Evolutionary conservation across 768 basidiomycete species (phyloP), one percentile per base, ranked within the genome.

Genomic region (Mycena chlorophos): DNA sequence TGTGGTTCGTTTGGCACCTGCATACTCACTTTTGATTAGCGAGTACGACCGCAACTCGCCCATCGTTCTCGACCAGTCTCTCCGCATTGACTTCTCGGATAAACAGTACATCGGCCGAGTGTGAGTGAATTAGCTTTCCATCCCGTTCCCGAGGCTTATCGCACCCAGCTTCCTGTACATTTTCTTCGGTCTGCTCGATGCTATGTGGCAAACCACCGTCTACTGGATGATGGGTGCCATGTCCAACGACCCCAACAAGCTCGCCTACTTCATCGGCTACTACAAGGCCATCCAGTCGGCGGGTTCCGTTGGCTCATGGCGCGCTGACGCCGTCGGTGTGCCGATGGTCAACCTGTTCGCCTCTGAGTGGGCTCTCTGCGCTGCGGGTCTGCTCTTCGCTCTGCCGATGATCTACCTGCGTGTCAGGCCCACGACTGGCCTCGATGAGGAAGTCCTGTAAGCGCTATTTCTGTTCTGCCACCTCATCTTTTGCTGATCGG

Each of bases 181-280:
- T 59, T 81, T 85, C 70, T 88, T 83, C 58, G 88, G 89, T 25
- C 65, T 92, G 12, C 76, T 91, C 56, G 91, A 93, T 59, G 77
- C 90, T 1, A 86, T 89, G 82, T 93, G 90, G 88, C 91, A 93
- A 68, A 91, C 88, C 1, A 83, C 84, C 0, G 83, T 85, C 4
- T 90, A 91, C 68, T 90, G 88, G 88, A 74, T 89, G 62, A 86
- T 90, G 81, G 90, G 90, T 37, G 86, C 88, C 13, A 89, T 94
- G 86, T 89, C 88, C 20, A 91, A 92, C 61, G 85, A 91, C 68
- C 83, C 88, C 6, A 81, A 78, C 1, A 90, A 89, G 66, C 81
- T 93, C 20, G 90, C 90, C 0, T 80, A 90, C 66, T 87, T 93
- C 63, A 75, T 85, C 16, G 91, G 91, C 38, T 89, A 93, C 64